These are phyloP conservation scores for Shiraia bambusicola DNA, from an alignment of 2,329 filamentous ascomycete species.

Conservation along the genomic window DNA sequence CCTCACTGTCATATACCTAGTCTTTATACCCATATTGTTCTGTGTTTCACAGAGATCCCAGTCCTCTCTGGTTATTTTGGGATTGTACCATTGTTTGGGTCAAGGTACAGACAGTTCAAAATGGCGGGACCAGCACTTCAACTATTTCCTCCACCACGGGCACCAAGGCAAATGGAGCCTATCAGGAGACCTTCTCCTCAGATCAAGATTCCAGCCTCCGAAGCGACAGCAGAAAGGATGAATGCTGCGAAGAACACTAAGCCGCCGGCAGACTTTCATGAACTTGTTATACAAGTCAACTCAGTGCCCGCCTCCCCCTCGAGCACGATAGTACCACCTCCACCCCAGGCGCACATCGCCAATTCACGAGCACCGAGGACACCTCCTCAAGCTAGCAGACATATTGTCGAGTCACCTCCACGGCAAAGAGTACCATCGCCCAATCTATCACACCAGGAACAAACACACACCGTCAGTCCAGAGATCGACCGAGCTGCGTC, in stretches of 20 bases:
- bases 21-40: slow-evolving; percentile 37
- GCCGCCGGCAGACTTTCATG: slow-evolving; percentile 40
- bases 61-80: slow-evolving; percentile 21
- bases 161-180: slow-evolving; percentile 37
- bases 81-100: slow-evolving; percentile 13
- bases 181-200: slow-evolving; percentile 26
- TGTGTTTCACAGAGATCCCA: slow-evolving; percentile 14
- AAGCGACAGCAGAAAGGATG: slow-evolving; percentile 31
- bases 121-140: slow-evolving; percentile 42
- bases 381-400: slow-evolving; percentile 23
- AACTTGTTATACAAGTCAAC: slow-evolving; percentile 44
- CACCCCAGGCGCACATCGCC: slow-evolving; percentile 33
- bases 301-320: slow-evolving; percentile 40
- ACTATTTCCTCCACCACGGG: slow-evolving; percentile 42
- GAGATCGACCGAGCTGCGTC: slow-evolving; percentile 36
- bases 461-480: slow-evolving; percentile 24
- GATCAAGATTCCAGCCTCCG: slow-evolving; percentile 32
- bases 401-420: slow-evolving; percentile 27
- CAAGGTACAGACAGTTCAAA: slow-evolving; percentile 16
- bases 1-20: slow-evolving; percentile 35
- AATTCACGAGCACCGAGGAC: slow-evolving; percentile 18
- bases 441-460: slow-evolving; percentile 14
- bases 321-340: slow-evolving; percentile 26
- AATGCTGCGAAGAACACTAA: slow-evolving; percentile 36
- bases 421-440: slow-evolving; percentile 24